These are phyloP conservation scores for Yarrowia sp. DNA, from an alignment of 805 yeast species.

Conservation along the genomic window DNA sequence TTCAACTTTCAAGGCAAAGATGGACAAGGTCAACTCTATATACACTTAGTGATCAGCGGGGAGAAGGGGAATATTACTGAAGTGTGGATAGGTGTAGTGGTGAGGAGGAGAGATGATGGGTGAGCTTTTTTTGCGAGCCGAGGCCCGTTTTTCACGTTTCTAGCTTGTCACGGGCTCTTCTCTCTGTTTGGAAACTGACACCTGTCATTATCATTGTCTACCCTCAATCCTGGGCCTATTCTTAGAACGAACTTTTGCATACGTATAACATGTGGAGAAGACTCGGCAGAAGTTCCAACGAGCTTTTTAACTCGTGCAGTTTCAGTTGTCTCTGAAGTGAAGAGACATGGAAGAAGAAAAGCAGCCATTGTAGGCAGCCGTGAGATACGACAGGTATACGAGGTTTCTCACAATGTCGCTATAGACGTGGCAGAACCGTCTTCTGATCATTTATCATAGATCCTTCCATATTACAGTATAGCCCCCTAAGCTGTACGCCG, in stretches of 20 bases:
- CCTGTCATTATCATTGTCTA: constrained; percentile 1
- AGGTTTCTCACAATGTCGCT: not conserved
- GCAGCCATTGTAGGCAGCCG: not conserved
- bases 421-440: not conserved
- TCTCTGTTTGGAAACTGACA: not conserved
- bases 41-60: constrained; percentile 7
- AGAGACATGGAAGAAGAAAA: not conserved
- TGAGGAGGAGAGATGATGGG: too few relatives aligned
- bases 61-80: not conserved
- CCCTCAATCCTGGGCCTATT: not conserved
- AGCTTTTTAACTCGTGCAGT: not conserved
- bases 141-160: too few relatives aligned
- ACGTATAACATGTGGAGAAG: constrained; percentile 29
- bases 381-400: constrained; percentile 1
- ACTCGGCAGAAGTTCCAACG: constrained; percentile 15
- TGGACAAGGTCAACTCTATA: constrained; percentile 3
- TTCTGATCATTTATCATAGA: not conserved
- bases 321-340: not conserved
- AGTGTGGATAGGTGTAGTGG: too few relatives aligned
- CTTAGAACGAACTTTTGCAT: constrained; percentile 20
- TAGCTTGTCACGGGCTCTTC: too few relatives aligned
- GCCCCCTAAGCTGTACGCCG: too few relatives aligned
- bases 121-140: too few relatives aligned
- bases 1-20: constrained; percentile 13
- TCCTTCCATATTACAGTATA: too few relatives aligned